Evolutionary conservation across 306 rosid genomes (phyloP), one percentile per base, ranked within the genome.

Genomic region (Pachyrhizus erosus): DNA sequence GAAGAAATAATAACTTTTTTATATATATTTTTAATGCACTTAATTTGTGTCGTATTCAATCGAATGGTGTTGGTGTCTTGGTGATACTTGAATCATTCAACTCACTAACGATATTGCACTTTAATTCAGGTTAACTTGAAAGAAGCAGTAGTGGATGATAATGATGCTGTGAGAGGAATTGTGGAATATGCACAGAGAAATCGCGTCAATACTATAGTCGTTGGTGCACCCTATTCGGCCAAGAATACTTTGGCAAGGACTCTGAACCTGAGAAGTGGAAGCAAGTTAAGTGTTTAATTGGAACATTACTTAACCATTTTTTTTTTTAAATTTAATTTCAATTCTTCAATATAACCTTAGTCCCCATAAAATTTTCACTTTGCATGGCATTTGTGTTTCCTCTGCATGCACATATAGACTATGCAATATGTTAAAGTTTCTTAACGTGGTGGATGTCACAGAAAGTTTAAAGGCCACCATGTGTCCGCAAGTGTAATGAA

Each of bases 101-200:
- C 40, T 70, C n/a, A 10, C 17, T 42, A 31, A 61, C 75, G 48
- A 49, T 33, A 67, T 71, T 54, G 62, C 54, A 33, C 33, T 3
- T 61, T 7, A 31, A 61, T 69, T 82, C 89, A 96, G 99, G 76
- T 89, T 43, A 90, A 82, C 72, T 34, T 92, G 89, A 91, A 83
- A 85, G 99, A 93, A 86, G 91, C 92, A 0, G 75, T 93, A 55
- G 34, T 93, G 17, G 88, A 90, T 57, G 91, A 92, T 1, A 33
- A 6, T 48, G 97, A 96, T 52, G 67, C 83, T 76, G 65, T 87
- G 5, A 93, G 60, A 87, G 97, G 93, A 77, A 80, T 93, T 51
- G 66, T 86, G 80, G 94, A 88, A 3, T 92, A 87, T 58, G 80
- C 89, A 78, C 73, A 62, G 37, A 83, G 77, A 85, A 81, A 90